These are phyloP conservation scores for Alternaria hordeiaustralica DNA, from an alignment of 2,329 filamentous ascomycete species.

Conservation along the genomic window DNA sequence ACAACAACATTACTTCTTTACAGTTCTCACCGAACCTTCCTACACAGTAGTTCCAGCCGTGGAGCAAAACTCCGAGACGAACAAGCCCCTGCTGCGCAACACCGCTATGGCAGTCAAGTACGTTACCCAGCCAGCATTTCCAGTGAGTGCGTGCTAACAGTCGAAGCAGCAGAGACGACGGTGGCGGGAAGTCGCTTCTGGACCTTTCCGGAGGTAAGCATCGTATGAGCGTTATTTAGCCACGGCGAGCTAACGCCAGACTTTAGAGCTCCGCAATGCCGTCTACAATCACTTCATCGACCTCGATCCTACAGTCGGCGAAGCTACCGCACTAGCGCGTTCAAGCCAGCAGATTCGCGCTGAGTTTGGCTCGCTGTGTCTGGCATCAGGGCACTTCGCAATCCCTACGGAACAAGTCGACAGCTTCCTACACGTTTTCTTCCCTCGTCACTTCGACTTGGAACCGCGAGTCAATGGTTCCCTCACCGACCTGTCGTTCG, in stretches of 20 bases:
- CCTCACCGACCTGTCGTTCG: no score
- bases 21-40: background rate
- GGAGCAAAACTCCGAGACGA: background rate
- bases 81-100: background rate
- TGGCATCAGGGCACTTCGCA: accelerated
- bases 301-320: background rate
- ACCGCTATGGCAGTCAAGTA: background rate
- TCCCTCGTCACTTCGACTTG: background rate
- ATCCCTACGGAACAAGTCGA: background rate
- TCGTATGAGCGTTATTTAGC: accelerated
- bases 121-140: background rate
- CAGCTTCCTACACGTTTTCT: background rate
- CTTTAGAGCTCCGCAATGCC: background rate
- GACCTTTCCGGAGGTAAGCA: background rate
- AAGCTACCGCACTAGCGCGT: background rate
- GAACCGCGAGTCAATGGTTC: no score
- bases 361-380: background rate
- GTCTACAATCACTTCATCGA: background rate
- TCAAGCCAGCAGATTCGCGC: background rate
- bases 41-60: background rate
- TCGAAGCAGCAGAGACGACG: accelerated
- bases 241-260: background rate
- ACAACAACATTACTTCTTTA: background rate
- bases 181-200: background rate
- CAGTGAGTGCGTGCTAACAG: background rate